These are phyloP conservation scores for Lentinula raphanica DNA, from an alignment of 768 basidiomycete genomes.

Conservation along the genomic window DNA sequence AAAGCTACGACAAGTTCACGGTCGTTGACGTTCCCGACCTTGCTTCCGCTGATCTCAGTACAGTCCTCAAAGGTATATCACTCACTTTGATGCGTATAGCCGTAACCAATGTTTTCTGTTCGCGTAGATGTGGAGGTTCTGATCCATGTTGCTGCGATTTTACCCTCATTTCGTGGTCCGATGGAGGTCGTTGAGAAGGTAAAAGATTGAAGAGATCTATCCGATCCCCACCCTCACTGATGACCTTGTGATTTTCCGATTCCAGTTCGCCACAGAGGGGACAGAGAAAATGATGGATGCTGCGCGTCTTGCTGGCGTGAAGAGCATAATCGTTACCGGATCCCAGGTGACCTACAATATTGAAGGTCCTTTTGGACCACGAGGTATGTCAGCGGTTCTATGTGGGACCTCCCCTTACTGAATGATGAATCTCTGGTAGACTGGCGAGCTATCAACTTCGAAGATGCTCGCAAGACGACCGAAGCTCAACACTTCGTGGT, in stretches of 20 bases:
- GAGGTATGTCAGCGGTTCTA: not conserved
- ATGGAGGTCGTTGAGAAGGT: not conserved
- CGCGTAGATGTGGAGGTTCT: slow-evolving; percentile 34
- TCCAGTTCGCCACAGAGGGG: not conserved
- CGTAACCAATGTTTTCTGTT: not conserved
- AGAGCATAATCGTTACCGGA: slow-evolving; percentile 3
- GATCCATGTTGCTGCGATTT: slow-evolving; percentile 24
- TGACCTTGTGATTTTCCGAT: not conserved
- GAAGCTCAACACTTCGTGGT: not conserved
- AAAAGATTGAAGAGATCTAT: not conserved
- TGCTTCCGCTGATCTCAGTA: not conserved
- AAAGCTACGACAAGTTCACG: slow-evolving; percentile 3
- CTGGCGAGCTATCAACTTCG: not conserved
- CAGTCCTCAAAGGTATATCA: not conserved
- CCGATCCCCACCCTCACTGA: not conserved
- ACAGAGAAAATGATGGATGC: slow-evolving; percentile 3
- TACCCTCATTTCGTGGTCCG: slow-evolving; percentile 6
- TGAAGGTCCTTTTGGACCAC: slow-evolving; percentile 5
- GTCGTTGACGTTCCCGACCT: slow-evolving; percentile 8
- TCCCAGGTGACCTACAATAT: slow-evolving; percentile 2
- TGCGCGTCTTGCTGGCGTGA: slow-evolving; percentile 1
- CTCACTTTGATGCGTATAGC: not conserved
- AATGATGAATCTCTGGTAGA: not conserved
- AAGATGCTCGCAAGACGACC: slow-evolving; percentile 3
- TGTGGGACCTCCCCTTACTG: too few relatives aligned